These are phyloP conservation scores for Glebionis coronaria DNA, from an alignment of 129 eudicot species.

Conservation along the genomic window DNA sequence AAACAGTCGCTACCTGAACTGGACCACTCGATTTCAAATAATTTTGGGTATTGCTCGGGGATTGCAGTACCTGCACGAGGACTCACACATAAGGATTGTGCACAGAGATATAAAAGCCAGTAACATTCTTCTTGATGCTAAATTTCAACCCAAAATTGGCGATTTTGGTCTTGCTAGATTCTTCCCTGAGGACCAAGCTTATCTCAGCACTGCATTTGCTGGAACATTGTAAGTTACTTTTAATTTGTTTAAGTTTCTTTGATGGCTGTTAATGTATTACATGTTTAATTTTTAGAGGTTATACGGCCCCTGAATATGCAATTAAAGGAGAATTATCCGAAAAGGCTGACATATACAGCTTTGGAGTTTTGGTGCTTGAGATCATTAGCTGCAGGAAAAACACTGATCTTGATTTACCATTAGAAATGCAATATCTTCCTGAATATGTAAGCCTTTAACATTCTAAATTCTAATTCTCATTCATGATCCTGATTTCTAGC, in stretches of 20 bases:
- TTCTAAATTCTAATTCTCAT: not conserved
- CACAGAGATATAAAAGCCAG: conserved; percentile 80
- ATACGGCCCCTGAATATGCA: conserved; percentile 78
- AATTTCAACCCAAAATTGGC: conserved; percentile 60
- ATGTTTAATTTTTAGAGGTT: conserved; percentile 48
- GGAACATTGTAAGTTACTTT: conserved; percentile 54
- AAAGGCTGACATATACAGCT: conserved; percentile 68
- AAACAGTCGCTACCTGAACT: conserved; percentile 36
- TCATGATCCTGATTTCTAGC: not conserved
- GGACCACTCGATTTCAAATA: conserved; percentile 58
- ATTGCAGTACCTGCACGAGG: conserved; percentile 67
- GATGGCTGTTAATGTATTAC: too few species aligned
- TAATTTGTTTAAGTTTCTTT: not conserved
- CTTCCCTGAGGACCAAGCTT: conserved; percentile 71
- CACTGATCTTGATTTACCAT: conserved; percentile 57
- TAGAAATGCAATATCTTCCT: conserved; percentile 73
- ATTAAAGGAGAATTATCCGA: conserved; percentile 67
- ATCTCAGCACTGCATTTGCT: conserved; percentile 64
- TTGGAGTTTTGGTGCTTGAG: conserved; percentile 67
- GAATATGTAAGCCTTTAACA: conserved; percentile 49
- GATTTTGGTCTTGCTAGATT: conserved; percentile 76
- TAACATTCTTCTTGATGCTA: conserved; percentile 62
- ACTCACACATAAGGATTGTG: conserved; percentile 60
- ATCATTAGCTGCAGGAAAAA: conserved; percentile 58
- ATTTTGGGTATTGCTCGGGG: conserved; percentile 66